Evolutionary conservation across 768 basidiomycete genomes (phyloP).

Genomic region (Amanita rubescens): DNA sequence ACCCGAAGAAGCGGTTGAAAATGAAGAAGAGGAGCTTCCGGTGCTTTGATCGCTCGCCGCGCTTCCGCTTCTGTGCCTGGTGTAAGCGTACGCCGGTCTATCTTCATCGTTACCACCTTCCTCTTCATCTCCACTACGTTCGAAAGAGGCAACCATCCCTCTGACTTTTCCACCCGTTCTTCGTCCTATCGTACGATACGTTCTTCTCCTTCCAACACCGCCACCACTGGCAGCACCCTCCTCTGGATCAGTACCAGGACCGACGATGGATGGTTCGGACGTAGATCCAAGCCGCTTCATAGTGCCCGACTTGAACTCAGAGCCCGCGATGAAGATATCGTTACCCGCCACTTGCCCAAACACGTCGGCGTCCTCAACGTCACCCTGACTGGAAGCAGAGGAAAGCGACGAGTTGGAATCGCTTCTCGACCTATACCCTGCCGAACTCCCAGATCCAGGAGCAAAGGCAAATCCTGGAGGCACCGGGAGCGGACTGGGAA

Average conservation of each 20-base stretch:
- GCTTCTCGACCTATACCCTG: constrained; percentile 3
- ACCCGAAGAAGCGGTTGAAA: neutral
- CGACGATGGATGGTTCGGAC: neutral
- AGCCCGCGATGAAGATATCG: too few relatives aligned
- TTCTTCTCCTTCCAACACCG: neutral
- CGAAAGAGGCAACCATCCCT: constrained; percentile 13
- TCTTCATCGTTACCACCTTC: neutral
- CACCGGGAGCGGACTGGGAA: constrained; percentile 43
- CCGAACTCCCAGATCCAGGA: too few relatives aligned
- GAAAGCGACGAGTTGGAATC: neutral
- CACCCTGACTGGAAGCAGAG: too few relatives aligned
- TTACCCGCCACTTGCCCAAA: neutral
- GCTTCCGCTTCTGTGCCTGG: neutral
- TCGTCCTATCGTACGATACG: neutral
- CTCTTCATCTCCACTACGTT: constrained; percentile 4
- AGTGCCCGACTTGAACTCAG: neutral
- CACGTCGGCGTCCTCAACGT: neutral
- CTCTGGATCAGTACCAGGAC: neutral
- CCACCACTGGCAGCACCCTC: too few relatives aligned
- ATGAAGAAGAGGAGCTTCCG: neutral
- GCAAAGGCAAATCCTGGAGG: constrained; percentile 22
- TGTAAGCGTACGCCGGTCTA: neutral
- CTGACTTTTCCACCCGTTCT: constrained; percentile 8
- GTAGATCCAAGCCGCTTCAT: neutral
- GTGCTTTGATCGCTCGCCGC: neutral